phyloP scores from a whole-genome alignment of 192 early-diverging fungal genomes.

The Coemansia sp. region DNA sequence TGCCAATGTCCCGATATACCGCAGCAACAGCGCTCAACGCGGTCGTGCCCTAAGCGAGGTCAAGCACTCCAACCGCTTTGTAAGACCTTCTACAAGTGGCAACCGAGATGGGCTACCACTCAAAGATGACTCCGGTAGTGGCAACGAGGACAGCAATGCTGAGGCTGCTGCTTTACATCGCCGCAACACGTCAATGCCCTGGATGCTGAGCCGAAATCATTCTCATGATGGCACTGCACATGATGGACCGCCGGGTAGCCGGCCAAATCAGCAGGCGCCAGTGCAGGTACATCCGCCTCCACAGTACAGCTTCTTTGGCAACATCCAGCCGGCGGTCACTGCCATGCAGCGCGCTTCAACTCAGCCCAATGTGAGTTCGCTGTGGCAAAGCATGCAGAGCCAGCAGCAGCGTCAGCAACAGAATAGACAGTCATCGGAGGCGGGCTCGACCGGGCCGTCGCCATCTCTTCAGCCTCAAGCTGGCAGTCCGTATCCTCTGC shows the following conservation, averaged over 20 bases:
- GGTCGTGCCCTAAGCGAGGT: constrained; percentile 35
- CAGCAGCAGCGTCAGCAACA: neutral
- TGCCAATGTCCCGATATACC: constrained; percentile 6
- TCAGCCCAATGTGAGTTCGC: constrained; percentile 1
- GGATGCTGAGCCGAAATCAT: constrained; percentile 7
- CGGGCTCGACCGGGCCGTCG: neutral
- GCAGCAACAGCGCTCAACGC: constrained; percentile 26
- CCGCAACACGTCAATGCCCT: constrained; percentile 46
- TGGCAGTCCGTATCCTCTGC: neutral
- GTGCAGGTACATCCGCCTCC: neutral
- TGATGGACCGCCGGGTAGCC: neutral
- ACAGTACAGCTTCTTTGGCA: constrained; percentile 18
- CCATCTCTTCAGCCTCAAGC: neutral
- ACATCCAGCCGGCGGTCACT: constrained; percentile 1
- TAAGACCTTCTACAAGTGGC: too few relatives aligned
- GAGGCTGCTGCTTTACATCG: constrained; percentile 20
- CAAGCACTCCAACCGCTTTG: constrained; percentile 8
- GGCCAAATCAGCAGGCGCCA: neutral
- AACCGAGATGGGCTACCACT: too few relatives aligned
- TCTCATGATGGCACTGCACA: constrained; percentile 5
- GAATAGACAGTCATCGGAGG: neutral
- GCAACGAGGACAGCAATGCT: neutral
- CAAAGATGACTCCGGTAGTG: neutral
- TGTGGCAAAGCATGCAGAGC: neutral
- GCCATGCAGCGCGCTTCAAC: constrained; percentile 8